Base-by-base conservation (phyloP, 1,284 basidiomycete species). In the Ustilago tritici region DNA sequence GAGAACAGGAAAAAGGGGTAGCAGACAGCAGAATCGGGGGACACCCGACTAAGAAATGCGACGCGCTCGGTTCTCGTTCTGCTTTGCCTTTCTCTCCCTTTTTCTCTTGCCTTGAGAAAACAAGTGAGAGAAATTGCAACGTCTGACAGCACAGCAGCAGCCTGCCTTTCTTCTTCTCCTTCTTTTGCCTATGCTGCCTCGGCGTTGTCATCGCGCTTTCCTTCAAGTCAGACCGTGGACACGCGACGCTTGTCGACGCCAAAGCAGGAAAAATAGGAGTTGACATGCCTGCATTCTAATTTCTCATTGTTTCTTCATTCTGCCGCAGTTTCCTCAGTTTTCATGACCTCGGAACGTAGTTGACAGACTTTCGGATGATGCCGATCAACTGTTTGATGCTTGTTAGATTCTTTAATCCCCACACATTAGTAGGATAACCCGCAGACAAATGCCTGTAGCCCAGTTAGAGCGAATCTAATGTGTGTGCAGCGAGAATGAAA, bases 121-220 rank as follows among this genome's bases (percentile, higher is more conserved):
- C 12, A 49, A 28, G 47, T 28, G 47, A 49, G 17, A n/a, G 12
- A 49, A 19, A 49, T 40, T 40, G 11, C 15, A 40, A 47, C 46
- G 9, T 50, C 11, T 54, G 52, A 54, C 54, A 56, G 54, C 54
- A 56, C 23, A 40, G 19, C 36, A 4, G 19, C 36, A 17, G 14
- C 32, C 32, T 36, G 17, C 14, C 35, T 7, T 3, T 31, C 36
- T 40, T 40, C 36, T 56, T 28, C 19, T 36, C 15, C 17, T 34
- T 15, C 32, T 53, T 34, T 53, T 53, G 14, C n/a, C 15, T 32
- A 34, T 53, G 32, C 17, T 55, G 11, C 15, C 38, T 56, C 54
- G 54, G 56, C 19, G 56, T 57, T 57, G 56, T 57, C 41, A 57
- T 34, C 56, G 56, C 56, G 56, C 56, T 57, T 47, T 28, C 23